Evolutionary conservation across 805 yeast genomes (phyloP), one percentile per base, ranked within the genome.

Genomic region (Nakazawaea siamensis): DNA sequence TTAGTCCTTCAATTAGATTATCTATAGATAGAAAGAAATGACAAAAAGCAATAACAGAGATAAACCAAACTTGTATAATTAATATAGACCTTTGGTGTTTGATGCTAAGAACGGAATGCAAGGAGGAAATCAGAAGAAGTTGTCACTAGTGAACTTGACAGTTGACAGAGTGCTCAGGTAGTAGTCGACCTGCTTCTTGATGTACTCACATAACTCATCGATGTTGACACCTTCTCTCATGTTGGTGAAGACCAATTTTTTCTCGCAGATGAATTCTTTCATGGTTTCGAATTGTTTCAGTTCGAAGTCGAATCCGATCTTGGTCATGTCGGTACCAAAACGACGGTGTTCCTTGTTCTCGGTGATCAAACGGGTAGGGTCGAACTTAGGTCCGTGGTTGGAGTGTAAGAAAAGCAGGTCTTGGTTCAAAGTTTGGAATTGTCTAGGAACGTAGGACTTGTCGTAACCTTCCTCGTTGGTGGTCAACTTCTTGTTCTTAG

Each of bases 181-280:
- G 43, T 58, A 66, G 15, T 52, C 55, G 32, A 69, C 45, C 33
- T 76, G 81, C 18, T 53, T 61, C n/a, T 45, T 34, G 15, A 76
- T 58, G 45, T 75, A 80, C 15, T 45, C 43, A 49, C 82, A 76
- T 15, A 75, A 57, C 10, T 58, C 66, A 2, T 43, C 49, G 31
- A 62, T 48, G 33, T 55, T 56, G 16, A 66, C 57, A 25, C 38
- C 38, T 26, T 37, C 39, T 18, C 26, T 18, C 30, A 37, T 19
- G 19, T 37, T 27, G 4, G 35, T 31, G 31, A 37, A 37, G 11
- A 27, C 30, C 28, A 37, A 37, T 19, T 24, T 37, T 18, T 31
- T 33, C 16, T 33, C 43, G 36, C 60, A 55, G 11, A 55, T 17
- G 2, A 47, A 34, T 52, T 55, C 54, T 27, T 49, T 34, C 42